phyloP scores from a whole-genome alignment of 1,284 basidiomycete genomes.

The Moesziomyces aphidis region DNA sequence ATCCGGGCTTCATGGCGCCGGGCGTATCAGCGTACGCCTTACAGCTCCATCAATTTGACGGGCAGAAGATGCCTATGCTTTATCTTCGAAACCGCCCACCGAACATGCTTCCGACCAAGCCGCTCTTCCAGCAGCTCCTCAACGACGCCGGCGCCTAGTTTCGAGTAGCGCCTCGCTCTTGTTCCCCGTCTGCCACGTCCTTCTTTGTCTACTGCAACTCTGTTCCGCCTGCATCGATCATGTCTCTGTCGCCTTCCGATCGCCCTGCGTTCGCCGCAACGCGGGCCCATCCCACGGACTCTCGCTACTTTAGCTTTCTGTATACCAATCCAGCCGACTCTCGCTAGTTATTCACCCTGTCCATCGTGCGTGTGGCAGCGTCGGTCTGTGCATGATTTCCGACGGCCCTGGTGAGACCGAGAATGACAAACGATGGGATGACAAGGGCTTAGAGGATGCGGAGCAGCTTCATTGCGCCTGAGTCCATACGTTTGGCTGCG shows the following conservation, averaged over 20 bases:
- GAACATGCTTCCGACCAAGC: constrained; percentile 63
- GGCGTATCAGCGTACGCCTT: constrained; percentile 46
- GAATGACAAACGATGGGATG: too few relatives aligned
- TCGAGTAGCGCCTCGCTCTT: neutral
- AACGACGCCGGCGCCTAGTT: constrained; percentile 29
- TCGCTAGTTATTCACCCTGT: neutral
- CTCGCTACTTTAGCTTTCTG: neutral
- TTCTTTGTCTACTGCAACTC: neutral
- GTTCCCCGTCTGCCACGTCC: neutral
- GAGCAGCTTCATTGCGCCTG: neutral
- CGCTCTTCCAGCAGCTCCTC: constrained; percentile 55
- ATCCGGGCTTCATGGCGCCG: constrained; percentile 46
- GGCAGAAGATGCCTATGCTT: constrained; percentile 49
- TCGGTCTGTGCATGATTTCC: too few relatives aligned
- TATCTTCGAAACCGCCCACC: constrained; percentile 55
- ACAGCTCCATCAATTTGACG: constrained; percentile 53
- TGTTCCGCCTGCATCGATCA: neutral
- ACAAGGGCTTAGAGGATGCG: neutral
- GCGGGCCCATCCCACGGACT: neutral
- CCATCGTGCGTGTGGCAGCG: too few relatives aligned
- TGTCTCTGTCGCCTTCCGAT: neutral
- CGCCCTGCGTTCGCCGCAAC: neutral
- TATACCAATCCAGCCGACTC: neutral
- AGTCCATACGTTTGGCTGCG: neutral
- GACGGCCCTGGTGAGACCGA: too few relatives aligned